Base-by-base conservation (phyloP, 768 basidiomycete genomes). In the Coprinopsis strossmayeri region DNA sequence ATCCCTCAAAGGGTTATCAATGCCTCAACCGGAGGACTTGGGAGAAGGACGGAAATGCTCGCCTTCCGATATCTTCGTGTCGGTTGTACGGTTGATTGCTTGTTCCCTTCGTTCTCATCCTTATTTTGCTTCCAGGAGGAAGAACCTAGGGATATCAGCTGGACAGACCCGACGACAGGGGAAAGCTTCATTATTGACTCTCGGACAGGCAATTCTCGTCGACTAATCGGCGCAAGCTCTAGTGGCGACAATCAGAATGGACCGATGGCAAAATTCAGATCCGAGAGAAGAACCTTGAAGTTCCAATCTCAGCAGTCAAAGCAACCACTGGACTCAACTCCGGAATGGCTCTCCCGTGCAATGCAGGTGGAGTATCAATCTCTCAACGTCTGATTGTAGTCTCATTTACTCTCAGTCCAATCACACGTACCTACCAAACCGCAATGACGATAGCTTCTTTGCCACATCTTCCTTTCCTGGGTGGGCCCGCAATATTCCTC, bases 121-220 rank as follows among this genome's bases (percentile, higher is more conserved):
- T 53, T 24, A 54, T 30, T 35, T 24, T n/a, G 34, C 51, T 21
- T 47, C 38, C 45, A 64, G 61, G 52, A 52, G 37, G 61, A 57
- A 38, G 55, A 60, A 45, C 51, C 60, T 21, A 56, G 66, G 43
- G 67, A 72, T 51, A 61, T 76, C 34, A 41, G 65, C 18, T 87
- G 87, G 85, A 74, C 65, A 25, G 85, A 91, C 66, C 75, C 78
- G n/a, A 62, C 55, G 12, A 85, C 82, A 3, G 74, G 78, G 12
- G 68, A 80, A 59, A 64, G 61, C 2, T 84, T 81, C 57, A 49
- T 77, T n/a, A 65, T 90, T 13, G 79, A 92, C 58, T 59, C 62
- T n/a, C 72, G 78, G 45, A 87, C 84, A 9, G 86, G 87, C 9
- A 80, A 87, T 59, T 88, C 84, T 5, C 71, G 72, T 61, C 65